Conservation (phyloP, 2,329 filamentous ascomycete species). For the Arthroderma sp. region DNA sequence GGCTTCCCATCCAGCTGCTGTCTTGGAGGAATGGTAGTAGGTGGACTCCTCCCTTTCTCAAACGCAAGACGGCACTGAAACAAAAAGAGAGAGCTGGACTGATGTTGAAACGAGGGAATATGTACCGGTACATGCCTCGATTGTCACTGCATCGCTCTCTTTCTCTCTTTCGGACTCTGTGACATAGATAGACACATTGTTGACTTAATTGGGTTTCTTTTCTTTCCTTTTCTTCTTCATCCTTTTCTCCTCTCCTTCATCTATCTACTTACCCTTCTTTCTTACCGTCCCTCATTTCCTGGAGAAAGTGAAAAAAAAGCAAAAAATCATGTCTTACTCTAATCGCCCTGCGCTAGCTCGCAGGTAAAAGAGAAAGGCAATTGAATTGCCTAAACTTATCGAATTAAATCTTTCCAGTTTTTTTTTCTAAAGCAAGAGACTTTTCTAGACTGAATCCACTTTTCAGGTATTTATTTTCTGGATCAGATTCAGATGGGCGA, state of each 20-base stretch:
- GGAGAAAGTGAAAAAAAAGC: no score
- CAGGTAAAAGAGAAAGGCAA: no score
- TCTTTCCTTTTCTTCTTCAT: neutral
- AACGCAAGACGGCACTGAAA: neutral
- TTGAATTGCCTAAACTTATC: no score
- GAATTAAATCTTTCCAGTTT: no score
- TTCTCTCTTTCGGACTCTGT: neutral
- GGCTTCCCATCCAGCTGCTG: neutral
- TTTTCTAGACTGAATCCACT: no score
- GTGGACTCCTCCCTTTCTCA: neutral
- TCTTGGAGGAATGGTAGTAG: neutral
- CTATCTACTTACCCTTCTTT: neutral
- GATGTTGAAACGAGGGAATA: neutral
- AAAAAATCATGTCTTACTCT: no score
- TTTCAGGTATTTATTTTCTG: no score
- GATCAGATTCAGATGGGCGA: no score
- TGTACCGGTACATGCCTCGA: neutral
- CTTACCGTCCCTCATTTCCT: neutral
- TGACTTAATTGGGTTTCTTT: neutral
- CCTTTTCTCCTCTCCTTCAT: neutral
- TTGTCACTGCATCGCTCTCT: neutral
- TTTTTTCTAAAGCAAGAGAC: no score
- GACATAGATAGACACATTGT: neutral
- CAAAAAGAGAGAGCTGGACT: neutral
- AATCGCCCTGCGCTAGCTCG: no score